These are phyloP conservation scores for Malania oleifera DNA, from an alignment of 164 flowering plant genomes.

Conservation along the genomic window DNA sequence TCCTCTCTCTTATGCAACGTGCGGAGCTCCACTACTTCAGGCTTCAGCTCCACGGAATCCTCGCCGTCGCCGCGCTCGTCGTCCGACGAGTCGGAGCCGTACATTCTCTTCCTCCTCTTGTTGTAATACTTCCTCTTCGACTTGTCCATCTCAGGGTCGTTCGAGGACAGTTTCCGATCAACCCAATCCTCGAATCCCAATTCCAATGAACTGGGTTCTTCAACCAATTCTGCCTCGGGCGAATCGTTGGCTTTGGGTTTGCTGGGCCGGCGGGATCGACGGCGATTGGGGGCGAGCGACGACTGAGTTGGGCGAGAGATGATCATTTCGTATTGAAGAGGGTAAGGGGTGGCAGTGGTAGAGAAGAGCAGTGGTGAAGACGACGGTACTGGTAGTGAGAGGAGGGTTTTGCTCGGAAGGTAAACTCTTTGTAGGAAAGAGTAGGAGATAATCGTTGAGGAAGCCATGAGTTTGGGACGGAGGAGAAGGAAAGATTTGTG, in stretches of 20 bases:
- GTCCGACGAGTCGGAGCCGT: conserved; percentile 74
- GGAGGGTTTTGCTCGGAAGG: conserved; percentile 3
- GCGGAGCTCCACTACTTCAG: conserved; percentile 67
- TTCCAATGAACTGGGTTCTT: conserved; percentile 23
- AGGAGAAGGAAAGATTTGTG: conserved; percentile 19
- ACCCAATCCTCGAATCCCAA: conserved; percentile 57
- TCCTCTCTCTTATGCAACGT: conserved; percentile 76
- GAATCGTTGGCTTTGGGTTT: conserved; percentile 19
- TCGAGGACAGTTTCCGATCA: conserved; percentile 36
- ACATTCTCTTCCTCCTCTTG: conserved; percentile 81
- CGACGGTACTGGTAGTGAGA: background rate
- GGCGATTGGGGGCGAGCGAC: conserved; percentile 22
- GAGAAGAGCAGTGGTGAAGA: conserved; percentile 24
- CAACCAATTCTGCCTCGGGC: conserved; percentile 18
- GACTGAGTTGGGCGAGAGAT: conserved; percentile 49
- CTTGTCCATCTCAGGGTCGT: conserved; percentile 45
- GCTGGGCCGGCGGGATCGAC: conserved; percentile 18
- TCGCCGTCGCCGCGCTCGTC: conserved; percentile 26
- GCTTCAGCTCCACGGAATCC: conserved; percentile 67
- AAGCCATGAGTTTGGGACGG: conserved; percentile 20
- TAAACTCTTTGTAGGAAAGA: conserved; percentile 9
- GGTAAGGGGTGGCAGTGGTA: conserved; percentile 62
- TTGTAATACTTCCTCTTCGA: conserved; percentile 77
- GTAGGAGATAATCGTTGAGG: conserved; percentile 6
- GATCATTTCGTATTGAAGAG: conserved; percentile 89